Evolutionary conservation across 2,329 filamentous ascomycete species (phyloP).

Genomic region (Fusarium avenaceum): DNA sequence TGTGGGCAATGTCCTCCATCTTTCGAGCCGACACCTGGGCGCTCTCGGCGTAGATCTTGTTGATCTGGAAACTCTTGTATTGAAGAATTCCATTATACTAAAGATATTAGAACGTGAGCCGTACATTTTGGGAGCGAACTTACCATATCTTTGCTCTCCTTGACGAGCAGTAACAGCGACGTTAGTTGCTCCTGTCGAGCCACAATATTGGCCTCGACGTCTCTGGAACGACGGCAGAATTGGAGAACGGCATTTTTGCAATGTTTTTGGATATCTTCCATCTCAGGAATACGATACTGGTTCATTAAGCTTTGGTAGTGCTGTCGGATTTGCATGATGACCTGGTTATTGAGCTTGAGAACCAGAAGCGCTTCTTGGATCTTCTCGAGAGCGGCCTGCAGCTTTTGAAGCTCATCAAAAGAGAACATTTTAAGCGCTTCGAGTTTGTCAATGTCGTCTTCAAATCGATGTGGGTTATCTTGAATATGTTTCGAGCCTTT

Average conservation of each 20-base stretch:
- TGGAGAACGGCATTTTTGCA: background rate
- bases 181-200: constrained; percentile 19
- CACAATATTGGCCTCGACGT: constrained; percentile 19
- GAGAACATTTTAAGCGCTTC: constrained; percentile 4
- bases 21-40: constrained; percentile 27
- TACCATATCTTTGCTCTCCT: constrained; percentile 32
- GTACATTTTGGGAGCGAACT: background rate
- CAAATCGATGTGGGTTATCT: background rate
- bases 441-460: background rate
- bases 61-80: constrained; percentile 21
- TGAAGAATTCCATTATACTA: constrained; percentile 36
- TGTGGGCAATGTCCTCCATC: constrained; percentile 37
- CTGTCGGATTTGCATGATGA: constrained; percentile 26
- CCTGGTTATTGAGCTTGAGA: constrained; percentile 30
- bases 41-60: constrained; percentile 33
- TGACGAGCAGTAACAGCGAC: constrained; percentile 7
- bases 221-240: background rate
- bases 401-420: constrained; percentile 12
- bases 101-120: background rate
- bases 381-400: constrained; percentile 18
- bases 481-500: background rate
- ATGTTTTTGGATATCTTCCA: background rate
- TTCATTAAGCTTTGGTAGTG: constrained; percentile 24
- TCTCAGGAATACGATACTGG: constrained; percentile 1
- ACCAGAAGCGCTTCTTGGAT: constrained; percentile 28